phyloP scores from a whole-genome alignment of 495 filamentous ascomycete genomes.

The Aspergillus indologenus region DNA sequence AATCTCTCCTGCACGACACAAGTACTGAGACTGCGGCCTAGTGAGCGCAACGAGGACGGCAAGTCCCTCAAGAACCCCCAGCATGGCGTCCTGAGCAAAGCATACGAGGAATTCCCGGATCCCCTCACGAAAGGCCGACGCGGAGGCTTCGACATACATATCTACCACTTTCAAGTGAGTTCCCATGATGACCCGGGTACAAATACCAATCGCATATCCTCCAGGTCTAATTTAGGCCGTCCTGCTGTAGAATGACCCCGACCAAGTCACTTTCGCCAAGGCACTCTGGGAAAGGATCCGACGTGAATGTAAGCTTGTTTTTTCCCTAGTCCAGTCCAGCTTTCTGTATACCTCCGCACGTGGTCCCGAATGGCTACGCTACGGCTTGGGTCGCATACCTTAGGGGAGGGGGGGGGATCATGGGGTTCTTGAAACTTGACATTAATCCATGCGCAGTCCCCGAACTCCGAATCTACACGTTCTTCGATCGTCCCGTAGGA shows the following conservation, averaged over 20 bases:
- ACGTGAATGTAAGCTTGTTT: conserved; percentile 67
- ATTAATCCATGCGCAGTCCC: conserved; percentile 57
- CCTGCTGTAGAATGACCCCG: conserved; percentile 48
- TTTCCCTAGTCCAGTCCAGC: neutral
- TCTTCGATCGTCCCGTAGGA: conserved; percentile 75
- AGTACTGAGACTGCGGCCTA: conserved; percentile 24
- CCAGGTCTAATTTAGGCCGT: neutral
- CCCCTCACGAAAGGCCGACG: conserved; percentile 59
- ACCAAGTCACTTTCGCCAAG: conserved; percentile 61
- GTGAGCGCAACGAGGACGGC: conserved; percentile 55
- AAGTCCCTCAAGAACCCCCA: conserved; percentile 63
- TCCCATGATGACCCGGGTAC: too few relatives aligned
- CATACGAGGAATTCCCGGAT: conserved; percentile 62
- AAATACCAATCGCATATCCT: too few relatives aligned
- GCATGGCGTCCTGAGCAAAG: conserved; percentile 53
- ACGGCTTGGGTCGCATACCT: neutral
- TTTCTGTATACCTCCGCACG: neutral
- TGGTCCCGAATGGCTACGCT: neutral
- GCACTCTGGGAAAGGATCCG: conserved; percentile 76
- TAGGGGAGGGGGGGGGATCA: too few relatives aligned
- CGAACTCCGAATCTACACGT: conserved; percentile 75
- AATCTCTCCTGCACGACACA: neutral
- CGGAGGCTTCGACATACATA: conserved; percentile 73
- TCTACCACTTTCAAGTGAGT: conserved; percentile 65
- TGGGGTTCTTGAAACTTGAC: neutral